phyloP scores from a whole-genome alignment of 1,284 basidiomycete species.

The Apiotrichum montevideense region DNA sequence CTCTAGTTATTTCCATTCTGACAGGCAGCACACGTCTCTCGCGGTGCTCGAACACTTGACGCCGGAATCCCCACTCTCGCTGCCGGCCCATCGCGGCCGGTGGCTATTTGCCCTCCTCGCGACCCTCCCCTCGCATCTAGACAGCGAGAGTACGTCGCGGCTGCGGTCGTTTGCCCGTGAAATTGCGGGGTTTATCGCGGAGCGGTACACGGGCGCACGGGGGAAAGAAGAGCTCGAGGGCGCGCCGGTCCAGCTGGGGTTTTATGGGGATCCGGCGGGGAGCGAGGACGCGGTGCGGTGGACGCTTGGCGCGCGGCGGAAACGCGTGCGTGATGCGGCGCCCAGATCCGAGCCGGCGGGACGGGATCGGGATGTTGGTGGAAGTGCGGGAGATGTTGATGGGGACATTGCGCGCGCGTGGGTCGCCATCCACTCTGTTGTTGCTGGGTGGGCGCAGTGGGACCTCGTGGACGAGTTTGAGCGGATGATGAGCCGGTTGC shows the following conservation, averaged over 20 bases:
- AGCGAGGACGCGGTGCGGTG: neutral
- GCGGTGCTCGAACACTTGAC: constrained; percentile 23
- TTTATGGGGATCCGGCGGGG: constrained; percentile 2
- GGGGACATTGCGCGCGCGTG: constrained; percentile 56
- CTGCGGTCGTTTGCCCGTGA: constrained; percentile 71
- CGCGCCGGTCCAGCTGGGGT: constrained; percentile 8
- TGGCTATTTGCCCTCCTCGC: constrained; percentile 81
- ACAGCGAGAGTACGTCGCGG: constrained; percentile 69
- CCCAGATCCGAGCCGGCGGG: too few relatives aligned
- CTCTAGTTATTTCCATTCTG: neutral
- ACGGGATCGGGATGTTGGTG: neutral
- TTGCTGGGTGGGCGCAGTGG: constrained; percentile 73
- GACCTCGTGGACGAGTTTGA: constrained; percentile 77
- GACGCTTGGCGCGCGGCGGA: neutral
- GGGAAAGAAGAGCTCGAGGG: neutral
- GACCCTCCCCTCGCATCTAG: constrained; percentile 63
- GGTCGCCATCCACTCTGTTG: constrained; percentile 69
- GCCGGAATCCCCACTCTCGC: constrained; percentile 25
- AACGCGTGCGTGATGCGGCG: too few relatives aligned
- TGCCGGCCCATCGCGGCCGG: constrained; percentile 61
- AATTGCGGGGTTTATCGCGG: constrained; percentile 57
- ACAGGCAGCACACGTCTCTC: constrained; percentile 21
- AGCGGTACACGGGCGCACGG: constrained; percentile 23
- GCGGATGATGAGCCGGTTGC: constrained; percentile 20
- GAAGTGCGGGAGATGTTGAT: constrained; percentile 16